Evolutionary conservation across 768 basidiomycete species (phyloP), one percentile per base, ranked within the genome.

Genomic region (Tremella fuciformis): DNA sequence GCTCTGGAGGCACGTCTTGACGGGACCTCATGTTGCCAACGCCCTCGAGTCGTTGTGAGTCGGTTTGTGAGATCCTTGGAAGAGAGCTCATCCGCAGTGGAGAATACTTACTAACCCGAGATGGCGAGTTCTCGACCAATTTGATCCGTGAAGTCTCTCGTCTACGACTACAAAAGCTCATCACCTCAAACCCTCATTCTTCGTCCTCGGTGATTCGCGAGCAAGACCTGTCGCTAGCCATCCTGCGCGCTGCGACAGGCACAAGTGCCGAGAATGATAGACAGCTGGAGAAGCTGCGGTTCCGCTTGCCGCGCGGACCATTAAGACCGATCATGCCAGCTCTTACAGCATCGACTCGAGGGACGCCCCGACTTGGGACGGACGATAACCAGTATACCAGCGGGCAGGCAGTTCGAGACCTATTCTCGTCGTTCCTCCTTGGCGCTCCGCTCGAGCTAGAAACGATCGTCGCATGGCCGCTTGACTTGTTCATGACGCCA

Each of bases 1-100:
- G 91, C 80, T 96, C 1, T 96, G 91, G 92, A 76, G 85, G 21
- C 90, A 92, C 69, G 86, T 94, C 38, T 80, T 96, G 52, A 93
- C 90, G 1, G 82, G 82, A 67, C 83, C 84, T 65, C 89, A 91
- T 61, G 86, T 93, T 0, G 86, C 88, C 62, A 87, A 87, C 21
- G 87, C 91, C 0, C 84, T 94, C 18, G 85, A 91, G 65, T 88
- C 89, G 13, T 73, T 93, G 91, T 91, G 76, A 73, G 88, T 78
- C 0, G 19, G 42, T 6, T 29, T 53, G 42, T 8, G 48, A 40
- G 55, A 19, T 53, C 38, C 16, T 29, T 8, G 44, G 11, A 44
- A 18, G 34, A 47, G 18, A n/a, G 21, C 18, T 50, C n/a, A 57
- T 29, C 16, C 50, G 8, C 61, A 93, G 91, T 53, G 89, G 87